Evolutionary conservation across 768 basidiomycete species (phyloP), one percentile per base, ranked within the genome.

Genomic region (Tulasnella sp.): DNA sequence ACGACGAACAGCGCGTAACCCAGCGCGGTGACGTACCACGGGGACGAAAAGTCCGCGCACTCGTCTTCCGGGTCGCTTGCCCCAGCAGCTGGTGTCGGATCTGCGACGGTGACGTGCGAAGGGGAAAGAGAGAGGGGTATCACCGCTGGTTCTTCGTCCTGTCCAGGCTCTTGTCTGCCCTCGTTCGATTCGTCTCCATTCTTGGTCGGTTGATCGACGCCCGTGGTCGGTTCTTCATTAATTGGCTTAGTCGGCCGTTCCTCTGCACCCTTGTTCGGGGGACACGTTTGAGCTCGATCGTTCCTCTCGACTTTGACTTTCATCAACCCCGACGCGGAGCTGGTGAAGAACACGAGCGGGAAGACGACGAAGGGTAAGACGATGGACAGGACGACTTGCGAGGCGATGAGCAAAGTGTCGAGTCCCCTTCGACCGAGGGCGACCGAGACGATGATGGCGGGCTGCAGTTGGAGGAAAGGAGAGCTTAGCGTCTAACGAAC

Each of bases 391-490:
- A 80, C 76, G 68, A 83, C 83, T 74, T 84, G 83, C 9, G 79
- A 81, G 0, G 80, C 82, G 59, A 83, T 81, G 16, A 84, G 79
- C 69, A 84, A 79, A 2, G 81, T 79, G 73, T 81, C 80, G 69
- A 84, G 76, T 0, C 83, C 83, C 0, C 74, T 42, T 8, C 79
- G 75, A 0, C 83, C 83, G 42, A 82, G 79, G 0, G 80, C 78
- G 12, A 80, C 77, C 0, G 82, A 80, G 26, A 84, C 80, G 26
- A 79, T 78, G 2, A 81, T 76, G 9, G 80, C 78, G 4, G 83
- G 83, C 68, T 69, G 35, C 3, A 1, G 42, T n/a, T 52, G 47
- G n/a, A 26, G 6, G 47, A n/a, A 4, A 17, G n/a, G 0, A 36
- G 35, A n/a, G 32, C 34, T 36, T 16, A 35, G 19, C n/a, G 2